Base-by-base conservation (phyloP, 179 eudicot species). In the Sideroxylon spinosum region DNA sequence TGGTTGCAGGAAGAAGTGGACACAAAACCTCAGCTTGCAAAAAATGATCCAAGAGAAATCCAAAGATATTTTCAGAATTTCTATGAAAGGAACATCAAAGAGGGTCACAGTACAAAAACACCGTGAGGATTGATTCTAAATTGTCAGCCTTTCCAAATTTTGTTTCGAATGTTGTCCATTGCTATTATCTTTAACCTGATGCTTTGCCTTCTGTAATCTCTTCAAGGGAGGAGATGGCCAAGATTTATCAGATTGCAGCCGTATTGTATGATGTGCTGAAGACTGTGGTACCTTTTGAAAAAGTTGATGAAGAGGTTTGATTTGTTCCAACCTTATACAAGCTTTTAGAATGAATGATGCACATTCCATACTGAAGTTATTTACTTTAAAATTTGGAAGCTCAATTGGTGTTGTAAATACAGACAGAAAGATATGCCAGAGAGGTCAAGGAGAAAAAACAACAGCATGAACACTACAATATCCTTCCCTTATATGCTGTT, bases 171-270 rank as follows among this genome's bases (percentile, higher is more conserved):
- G 12, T 29, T 64, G 7, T 66, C 32, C 57, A 17, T 46, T 65
- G 9, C 14, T 55, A 8, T 74, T 71, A 29, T 78, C 46, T 71
- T 37, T 53, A 66, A 66, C 59, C 78, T 70, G 49, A 28, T 67
- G 12, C 25, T 69, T 19, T 79, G 17, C 46, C 65, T 65, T 26
- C 75, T 46, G 61, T 82, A 50, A 50, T 81, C 71, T 80, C n/a
- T 76, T 84, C 59, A 84, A 95, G 99, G 86, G 94, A 94, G 89
- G 97, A 95, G 87, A 94, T 95, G 99, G 96, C 98, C 55, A 94
- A 94, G 87, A 84, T 88, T 55, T 90, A 90, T 87, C 98, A 91
- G 83, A 96, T 92, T 84, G 99, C 99, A n/a, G 86, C 92, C 11
- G 98, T 96, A 56, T 82, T 96, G 80, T 92, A 92, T 85, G 98